phyloP scores from a whole-genome alignment of 2,329 filamentous ascomycete species.

The Xylaria sp. region DNA sequence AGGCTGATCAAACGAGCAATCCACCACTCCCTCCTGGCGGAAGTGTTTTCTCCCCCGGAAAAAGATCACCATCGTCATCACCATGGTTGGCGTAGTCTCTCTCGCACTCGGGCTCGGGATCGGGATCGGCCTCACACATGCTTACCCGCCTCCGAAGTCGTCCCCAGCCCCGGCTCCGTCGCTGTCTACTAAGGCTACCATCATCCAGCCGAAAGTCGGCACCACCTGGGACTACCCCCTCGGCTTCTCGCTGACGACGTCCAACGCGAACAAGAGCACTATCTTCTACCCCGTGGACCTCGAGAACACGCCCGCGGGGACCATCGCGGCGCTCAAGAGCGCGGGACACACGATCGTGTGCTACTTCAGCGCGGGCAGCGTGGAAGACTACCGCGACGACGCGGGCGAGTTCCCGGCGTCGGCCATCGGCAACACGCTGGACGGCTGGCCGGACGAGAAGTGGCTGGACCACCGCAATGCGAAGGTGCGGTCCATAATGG shows the following conservation, averaged over 20 bases:
- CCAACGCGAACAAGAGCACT: slow-evolving; percentile 21
- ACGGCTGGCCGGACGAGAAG: slow-evolving; percentile 69
- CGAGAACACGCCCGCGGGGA: slow-evolving; percentile 21
- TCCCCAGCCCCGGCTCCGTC: not conserved
- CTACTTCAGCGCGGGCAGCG: slow-evolving; percentile 76
- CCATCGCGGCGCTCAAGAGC: slow-evolving; percentile 13
- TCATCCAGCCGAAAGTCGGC: slow-evolving; percentile 18
- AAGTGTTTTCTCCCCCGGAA: slow-evolving; percentile 9
- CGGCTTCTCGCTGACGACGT: slow-evolving; percentile 21
- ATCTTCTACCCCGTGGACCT: slow-evolving; percentile 27
- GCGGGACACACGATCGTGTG: slow-evolving; percentile 59
- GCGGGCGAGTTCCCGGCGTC: slow-evolving; percentile 55
- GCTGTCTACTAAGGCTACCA: not conserved
- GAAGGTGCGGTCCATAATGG: slow-evolving; percentile 70
- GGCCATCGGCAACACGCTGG: slow-evolving; percentile 63
- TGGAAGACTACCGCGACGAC: slow-evolving; percentile 68
- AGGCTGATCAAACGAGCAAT: slow-evolving; percentile 50
- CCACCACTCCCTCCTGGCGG: not conserved
- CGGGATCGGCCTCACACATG: slow-evolving; percentile 23
- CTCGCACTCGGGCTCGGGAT: slow-evolving; percentile 27
- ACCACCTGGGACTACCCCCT: slow-evolving; percentile 31
- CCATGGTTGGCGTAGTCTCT: slow-evolving; percentile 14
- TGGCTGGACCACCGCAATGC: slow-evolving; percentile 67
- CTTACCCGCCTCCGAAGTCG: not conserved
- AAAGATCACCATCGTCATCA: slow-evolving; percentile 14